Evolutionary conservation across 129 eudicot genomes (phyloP).

Genomic region (Chrysanthemum makinoi): DNA sequence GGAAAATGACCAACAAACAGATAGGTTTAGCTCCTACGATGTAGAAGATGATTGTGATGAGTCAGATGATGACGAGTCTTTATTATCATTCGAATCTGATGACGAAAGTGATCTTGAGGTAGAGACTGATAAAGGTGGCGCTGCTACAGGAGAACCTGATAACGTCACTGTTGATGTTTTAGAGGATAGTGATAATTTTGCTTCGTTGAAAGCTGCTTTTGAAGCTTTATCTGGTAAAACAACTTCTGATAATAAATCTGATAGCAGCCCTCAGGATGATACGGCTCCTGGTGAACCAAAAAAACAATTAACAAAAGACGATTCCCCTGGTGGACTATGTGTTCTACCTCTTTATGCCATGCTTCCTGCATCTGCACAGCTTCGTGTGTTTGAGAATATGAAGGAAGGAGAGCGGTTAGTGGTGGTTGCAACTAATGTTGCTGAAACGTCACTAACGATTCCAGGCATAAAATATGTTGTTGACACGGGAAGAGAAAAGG

Average conservation of each 20-base stretch:
- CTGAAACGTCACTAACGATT: constrained; percentile 95
- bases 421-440: constrained; percentile 97
- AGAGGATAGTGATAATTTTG: constrained; percentile 48
- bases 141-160: constrained; percentile 23
- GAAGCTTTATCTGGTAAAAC: constrained; percentile 62
- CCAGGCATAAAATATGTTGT: constrained; percentile 96
- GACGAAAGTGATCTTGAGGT: constrained; percentile 71
- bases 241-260: constrained; percentile 18
- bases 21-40: constrained; percentile 58
- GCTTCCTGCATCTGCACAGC: constrained; percentile 96
- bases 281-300: constrained; percentile 1
- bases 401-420: constrained; percentile 79
- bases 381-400: constrained; percentile 75
- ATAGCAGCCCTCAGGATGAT: constrained; percentile 6
- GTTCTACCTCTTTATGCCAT: constrained; percentile 92
- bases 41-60: constrained; percentile 35
- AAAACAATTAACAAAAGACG: constrained; percentile 22
- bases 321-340: constrained; percentile 43
- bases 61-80: constrained; percentile 39
- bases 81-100: constrained; percentile 43
- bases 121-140: constrained; percentile 35
- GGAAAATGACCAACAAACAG: constrained; percentile 46
- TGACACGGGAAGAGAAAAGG: constrained; percentile 94
- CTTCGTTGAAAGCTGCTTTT: constrained; percentile 74
- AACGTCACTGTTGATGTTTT: constrained; percentile 32